These are phyloP conservation scores for Penicillium sp. DNA, from an alignment of 2,329 filamentous ascomycete genomes.

Conservation along the genomic window DNA sequence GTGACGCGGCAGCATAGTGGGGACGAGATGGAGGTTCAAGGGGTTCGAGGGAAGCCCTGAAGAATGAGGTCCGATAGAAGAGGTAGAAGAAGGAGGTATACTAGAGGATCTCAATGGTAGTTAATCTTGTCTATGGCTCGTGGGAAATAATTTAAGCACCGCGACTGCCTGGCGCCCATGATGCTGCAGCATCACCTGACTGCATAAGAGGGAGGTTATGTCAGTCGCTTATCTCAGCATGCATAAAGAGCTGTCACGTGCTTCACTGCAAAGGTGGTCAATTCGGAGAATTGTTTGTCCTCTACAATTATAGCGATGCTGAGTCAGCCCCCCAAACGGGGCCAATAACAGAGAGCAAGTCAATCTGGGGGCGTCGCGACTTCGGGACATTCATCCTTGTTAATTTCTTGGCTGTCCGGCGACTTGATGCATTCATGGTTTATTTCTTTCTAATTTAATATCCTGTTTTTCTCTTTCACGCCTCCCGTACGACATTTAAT, in stretches of 20 bases:
- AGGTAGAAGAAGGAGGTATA: not conserved
- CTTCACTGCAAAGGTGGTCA: constrained; percentile 2
- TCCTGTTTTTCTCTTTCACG: constrained; percentile 1
- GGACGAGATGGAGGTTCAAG: not conserved
- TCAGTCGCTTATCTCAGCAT: not conserved
- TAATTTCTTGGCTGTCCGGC: not conserved
- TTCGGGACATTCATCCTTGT: constrained; percentile 1
- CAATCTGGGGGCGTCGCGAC: constrained; percentile 6
- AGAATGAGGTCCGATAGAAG: not conserved
- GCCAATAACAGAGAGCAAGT: not conserved
- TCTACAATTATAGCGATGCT: not conserved
- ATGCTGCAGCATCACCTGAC: constrained; percentile 16
- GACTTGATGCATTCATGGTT: constrained; percentile 4
- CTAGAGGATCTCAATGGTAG: not conserved
- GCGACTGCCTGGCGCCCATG: constrained; percentile 13
- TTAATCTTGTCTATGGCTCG: not conserved
- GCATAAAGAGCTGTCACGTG: not conserved
- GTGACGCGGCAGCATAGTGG: constrained; percentile 17
- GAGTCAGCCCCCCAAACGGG: not conserved
- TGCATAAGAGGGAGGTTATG: not conserved
- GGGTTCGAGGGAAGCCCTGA: not conserved
- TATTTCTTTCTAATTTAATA: constrained; percentile 10
- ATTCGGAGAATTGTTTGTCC: constrained; percentile 1
- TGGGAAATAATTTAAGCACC: constrained; percentile 4
- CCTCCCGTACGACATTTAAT: constrained; percentile 13